Evolutionary conservation across 371 early-diverging fungal species (phyloP).

Genomic region (Zychaea mexicana): DNA sequence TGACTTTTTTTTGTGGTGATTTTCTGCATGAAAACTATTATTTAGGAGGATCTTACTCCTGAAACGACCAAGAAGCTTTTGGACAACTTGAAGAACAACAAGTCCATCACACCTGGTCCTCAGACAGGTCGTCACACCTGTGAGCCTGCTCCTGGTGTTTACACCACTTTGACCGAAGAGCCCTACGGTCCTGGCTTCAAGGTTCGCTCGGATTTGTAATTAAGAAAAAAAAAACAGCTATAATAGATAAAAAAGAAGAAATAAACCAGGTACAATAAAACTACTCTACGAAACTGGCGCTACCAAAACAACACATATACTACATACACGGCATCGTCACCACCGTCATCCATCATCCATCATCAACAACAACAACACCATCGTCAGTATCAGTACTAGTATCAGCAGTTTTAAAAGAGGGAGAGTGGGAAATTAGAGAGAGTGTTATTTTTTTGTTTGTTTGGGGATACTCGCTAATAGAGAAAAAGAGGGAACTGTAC

Average conservation of each 20-base stretch:
- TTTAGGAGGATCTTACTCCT: conserved; percentile 97
- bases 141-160: conserved; percentile 77
- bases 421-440: neutral
- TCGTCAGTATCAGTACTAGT: too few species aligned
- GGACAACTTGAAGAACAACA: conserved; percentile 83
- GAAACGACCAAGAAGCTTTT: conserved; percentile 87
- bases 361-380: too few species aligned
- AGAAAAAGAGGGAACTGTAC: neutral
- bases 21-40: conserved; percentile 12
- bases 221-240: neutral
- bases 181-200: conserved; percentile 94
- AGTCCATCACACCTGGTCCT: conserved; percentile 83
- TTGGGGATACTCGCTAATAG: neutral
- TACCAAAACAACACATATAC: too few species aligned
- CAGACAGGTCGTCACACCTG: conserved; percentile 84
- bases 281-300: too few species aligned
- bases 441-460: neutral
- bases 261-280: neutral
- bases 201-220: conserved; percentile 80
- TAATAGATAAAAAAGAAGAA: neutral
- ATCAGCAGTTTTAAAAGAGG: too few species aligned
- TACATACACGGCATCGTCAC: too few species aligned
- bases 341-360: too few species aligned
- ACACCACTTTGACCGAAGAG: conserved; percentile 84
- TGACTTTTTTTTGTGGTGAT: conserved; percentile 9